Base-by-base conservation (phyloP, 495 filamentous ascomycete genomes). In the Mytilinidion resinicola region DNA sequence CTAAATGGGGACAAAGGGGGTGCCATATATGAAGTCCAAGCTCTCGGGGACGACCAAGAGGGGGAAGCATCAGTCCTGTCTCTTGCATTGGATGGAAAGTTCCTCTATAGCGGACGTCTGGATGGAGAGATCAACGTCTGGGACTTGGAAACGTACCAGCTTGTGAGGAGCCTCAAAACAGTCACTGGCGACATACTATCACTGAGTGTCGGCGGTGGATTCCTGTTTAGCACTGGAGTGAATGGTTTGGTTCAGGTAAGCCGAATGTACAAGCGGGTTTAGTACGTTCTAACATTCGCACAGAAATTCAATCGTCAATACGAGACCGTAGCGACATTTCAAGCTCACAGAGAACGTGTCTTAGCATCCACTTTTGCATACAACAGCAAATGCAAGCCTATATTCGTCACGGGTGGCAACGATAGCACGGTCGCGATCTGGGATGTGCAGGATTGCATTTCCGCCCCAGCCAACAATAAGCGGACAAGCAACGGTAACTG, bases 81-180 rank as follows among this genome's bases (percentile, higher is more conserved):
- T 1, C 78, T 98, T 49, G 85, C 87, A 3, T 76, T 91, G 0
- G 91, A 96, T 60, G 90, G 89, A 0, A 87, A 89, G 0, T 86
- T 98, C 59, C 79, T 98, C 10, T 97, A 96, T 67, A 88, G 86
- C 61, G 93, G 93, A 56, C 82, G 91, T 53, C 80, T 89, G 0
- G 82, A 85, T n/a, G 93, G 93, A n/a, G 84, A 95, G 42, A 80
- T 98, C 52, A 91, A 96, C 68, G 84, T 97, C 14, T 98, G 93
- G 93, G 95, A 98, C 65, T 76, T 97, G 12, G 93, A 98, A 68
- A 96, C 93, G 1, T 83, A 85, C 59, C 93, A 98, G 74, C 85
- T 93, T 50, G 77, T 98, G 17, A 80, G 92, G 55, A 88, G 84
- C 9, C 84, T 96, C 62, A 88, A 86, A 63, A 80, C 84, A 17